Evolutionary conservation across 768 basidiomycete genomes (phyloP).

Genomic region (Chalciporus piperatus): DNA sequence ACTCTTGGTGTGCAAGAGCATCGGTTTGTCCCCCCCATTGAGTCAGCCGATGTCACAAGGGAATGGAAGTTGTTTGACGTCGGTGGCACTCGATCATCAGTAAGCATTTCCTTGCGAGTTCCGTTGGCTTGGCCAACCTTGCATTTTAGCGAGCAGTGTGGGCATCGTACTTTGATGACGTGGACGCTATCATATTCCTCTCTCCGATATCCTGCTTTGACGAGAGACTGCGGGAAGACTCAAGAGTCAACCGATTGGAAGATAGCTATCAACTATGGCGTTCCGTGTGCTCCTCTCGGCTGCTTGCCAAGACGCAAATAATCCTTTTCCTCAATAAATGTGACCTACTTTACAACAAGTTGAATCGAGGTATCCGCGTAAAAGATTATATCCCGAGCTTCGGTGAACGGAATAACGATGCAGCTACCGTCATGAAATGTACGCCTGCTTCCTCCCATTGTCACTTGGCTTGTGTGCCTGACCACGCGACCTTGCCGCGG

Average conservation of each 20-base stretch:
- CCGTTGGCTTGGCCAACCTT: constrained; percentile 6
- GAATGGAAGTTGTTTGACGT: constrained; percentile 86
- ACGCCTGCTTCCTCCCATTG: constrained; percentile 22
- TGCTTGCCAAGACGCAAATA: constrained; percentile 57
- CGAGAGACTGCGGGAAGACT: constrained; percentile 71
- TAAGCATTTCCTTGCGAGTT: constrained; percentile 27
- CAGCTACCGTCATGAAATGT: constrained; percentile 70
- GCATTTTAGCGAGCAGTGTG: constrained; percentile 60
- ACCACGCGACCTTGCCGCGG: constrained; percentile 6
- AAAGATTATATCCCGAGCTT: constrained; percentile 71
- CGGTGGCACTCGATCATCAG: constrained; percentile 69
- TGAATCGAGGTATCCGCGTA: constrained; percentile 63
- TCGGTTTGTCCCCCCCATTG: constrained; percentile 33
- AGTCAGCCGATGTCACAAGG: constrained; percentile 45
- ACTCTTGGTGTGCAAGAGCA: constrained; percentile 81
- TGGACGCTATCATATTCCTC: constrained; percentile 83
- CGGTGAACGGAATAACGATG: constrained; percentile 70
- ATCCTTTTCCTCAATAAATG: constrained; percentile 64
- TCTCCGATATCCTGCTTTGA: constrained; percentile 75
- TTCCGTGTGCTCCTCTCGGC: constrained; percentile 65
- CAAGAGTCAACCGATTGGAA: constrained; percentile 67
- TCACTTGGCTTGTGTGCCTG: constrained; percentile 5
- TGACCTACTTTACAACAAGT: constrained; percentile 70
- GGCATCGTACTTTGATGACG: constrained; percentile 81
- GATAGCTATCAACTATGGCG: constrained; percentile 77